phyloP scores from a whole-genome alignment of 192 early-diverging fungal genomes.

The Geranomyces variabilis region DNA sequence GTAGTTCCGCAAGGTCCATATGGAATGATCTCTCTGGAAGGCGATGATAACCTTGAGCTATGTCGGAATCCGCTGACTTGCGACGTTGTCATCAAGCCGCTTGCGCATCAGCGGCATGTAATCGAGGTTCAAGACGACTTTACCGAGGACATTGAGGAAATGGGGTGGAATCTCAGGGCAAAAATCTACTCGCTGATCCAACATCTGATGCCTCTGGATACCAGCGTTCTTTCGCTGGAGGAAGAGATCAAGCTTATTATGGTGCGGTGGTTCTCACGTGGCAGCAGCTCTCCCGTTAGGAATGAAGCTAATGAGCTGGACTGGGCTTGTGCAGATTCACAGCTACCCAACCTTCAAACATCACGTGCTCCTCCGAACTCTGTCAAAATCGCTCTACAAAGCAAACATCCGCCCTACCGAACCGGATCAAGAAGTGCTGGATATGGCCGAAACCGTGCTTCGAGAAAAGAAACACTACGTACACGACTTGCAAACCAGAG shows the following conservation, averaged over 20 bases:
- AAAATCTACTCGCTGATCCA: conserved; percentile 25
- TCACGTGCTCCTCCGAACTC: conserved; percentile 13
- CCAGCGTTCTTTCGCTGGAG: neutral
- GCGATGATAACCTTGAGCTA: neutral
- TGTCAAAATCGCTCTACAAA: conserved; percentile 11
- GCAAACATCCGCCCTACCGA: conserved; percentile 18
- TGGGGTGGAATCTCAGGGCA: conserved; percentile 21
- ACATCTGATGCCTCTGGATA: conserved; percentile 12
- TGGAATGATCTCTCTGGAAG: conserved; percentile 6
- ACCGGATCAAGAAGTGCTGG: conserved; percentile 17
- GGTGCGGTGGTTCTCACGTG: neutral
- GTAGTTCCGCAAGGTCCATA: conserved; percentile 26
- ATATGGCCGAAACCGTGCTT: conserved; percentile 3
- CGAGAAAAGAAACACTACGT: conserved; percentile 15
- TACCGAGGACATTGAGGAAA: conserved; percentile 13
- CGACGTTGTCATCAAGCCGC: neutral
- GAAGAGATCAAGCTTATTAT: conserved; percentile 20
- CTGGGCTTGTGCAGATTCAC: conserved; percentile 7
- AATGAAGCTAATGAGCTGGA: neutral
- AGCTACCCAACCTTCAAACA: conserved; percentile 23
- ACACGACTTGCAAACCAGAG: neutral
- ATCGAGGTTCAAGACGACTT: conserved; percentile 14
- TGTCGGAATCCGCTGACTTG: conserved; percentile 22
- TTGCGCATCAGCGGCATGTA: conserved; percentile 6
- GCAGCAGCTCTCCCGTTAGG: neutral